Conservation (phyloP, 331 rosid genomes). For the Rhamnella rubrinervis region DNA sequence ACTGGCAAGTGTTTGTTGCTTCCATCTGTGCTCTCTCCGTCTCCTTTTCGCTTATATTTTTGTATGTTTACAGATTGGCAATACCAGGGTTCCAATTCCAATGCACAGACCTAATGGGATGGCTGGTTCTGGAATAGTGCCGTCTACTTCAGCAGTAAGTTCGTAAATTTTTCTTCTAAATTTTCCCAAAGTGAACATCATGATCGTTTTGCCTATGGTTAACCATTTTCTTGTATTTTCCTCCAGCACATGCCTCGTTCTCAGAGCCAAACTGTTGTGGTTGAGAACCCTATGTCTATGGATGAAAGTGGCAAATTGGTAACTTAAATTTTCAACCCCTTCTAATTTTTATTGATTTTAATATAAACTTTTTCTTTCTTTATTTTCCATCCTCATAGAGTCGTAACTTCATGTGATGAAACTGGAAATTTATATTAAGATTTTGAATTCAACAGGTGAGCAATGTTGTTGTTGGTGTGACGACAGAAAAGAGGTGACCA, state of each 20-base stretch:
- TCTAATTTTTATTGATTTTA: neutral
- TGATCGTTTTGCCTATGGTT: neutral
- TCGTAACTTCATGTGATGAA: neutral
- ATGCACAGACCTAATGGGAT: slow-evolving; percentile 74
- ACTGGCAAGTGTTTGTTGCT: too few species aligned
- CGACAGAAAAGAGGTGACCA: slow-evolving; percentile 72
- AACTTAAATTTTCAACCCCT: slow-evolving; percentile 19
- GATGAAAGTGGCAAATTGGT: slow-evolving; percentile 97
- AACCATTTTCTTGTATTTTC: slow-evolving; percentile 14
- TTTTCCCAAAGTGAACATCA: too few species aligned
- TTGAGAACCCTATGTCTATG: slow-evolving; percentile 95
- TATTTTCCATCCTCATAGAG: neutral
- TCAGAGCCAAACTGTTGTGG: slow-evolving; percentile 90
- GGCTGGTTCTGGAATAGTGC: slow-evolving; percentile 50
- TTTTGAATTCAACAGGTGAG: slow-evolving; percentile 69
- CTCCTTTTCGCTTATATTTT: slow-evolving; percentile 7
- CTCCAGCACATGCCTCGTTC: slow-evolving; percentile 54
- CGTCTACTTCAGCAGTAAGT: slow-evolving; percentile 78
- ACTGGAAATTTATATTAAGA: slow-evolving; percentile 5
- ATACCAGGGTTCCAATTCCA: slow-evolving; percentile 75
- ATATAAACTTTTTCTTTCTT: neutral
- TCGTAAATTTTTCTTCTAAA: neutral
- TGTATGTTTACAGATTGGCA: slow-evolving; percentile 50
- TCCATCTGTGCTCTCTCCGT: neutral
- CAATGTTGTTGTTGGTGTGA: slow-evolving; percentile 95